Base-by-base conservation (phyloP, 306 rosid species). In the Dalbergia cochinchinensis region DNA sequence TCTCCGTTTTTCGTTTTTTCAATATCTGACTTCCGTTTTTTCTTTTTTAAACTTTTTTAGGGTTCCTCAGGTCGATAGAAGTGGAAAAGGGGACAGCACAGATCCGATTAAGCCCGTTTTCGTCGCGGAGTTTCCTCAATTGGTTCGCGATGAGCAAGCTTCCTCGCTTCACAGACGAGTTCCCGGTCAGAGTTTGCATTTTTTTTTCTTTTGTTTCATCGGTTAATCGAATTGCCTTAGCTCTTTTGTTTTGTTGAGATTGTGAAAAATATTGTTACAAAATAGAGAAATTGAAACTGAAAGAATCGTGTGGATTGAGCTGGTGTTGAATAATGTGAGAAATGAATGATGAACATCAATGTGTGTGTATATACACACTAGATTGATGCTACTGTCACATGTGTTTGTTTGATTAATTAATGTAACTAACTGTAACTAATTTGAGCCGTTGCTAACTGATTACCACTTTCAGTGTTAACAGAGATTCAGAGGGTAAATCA, bases 111-210 rank as follows among this genome's bases (percentile, higher is more conserved):
- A 88, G 72, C 99, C 99, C 48, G 97, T 95, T 39, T 92, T 85
- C 74, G 99, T 92, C 59, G 93, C 90, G 22, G 98, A 95, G 87
- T 91, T 95, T 55, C 99, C 99, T 1, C 89, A 88, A 65, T 76
- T 85, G 69, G 92, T 95, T 73, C 89, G 94, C 44, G 92, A 92
- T 71, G 91, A 86, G 59, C 97, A 92, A 67, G 80, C 92, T 77
- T 67, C 76, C 35, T 75, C 84, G 85, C 81, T 84, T 72, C 95
- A 91, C 51, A 89, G 74, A 81, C 91, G 78, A 69, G 70, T 74
- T 79, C 84, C 85, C 22, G 93, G 99, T 94, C 53, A 79, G 89
- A 76, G 55, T 3, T 5, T 18, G 57, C 16, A 50, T 54, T 54
- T 47, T 47, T 54, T 54, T 47, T 11, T n/a, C n/a, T n/a, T 54